Percentiles rank a stretch among this genome's conserved stretches.
phyloP scores from a whole-genome alignment of 2,329 filamentous ascomycete species.

The Cladosporium sphaerospermum region DNA sequence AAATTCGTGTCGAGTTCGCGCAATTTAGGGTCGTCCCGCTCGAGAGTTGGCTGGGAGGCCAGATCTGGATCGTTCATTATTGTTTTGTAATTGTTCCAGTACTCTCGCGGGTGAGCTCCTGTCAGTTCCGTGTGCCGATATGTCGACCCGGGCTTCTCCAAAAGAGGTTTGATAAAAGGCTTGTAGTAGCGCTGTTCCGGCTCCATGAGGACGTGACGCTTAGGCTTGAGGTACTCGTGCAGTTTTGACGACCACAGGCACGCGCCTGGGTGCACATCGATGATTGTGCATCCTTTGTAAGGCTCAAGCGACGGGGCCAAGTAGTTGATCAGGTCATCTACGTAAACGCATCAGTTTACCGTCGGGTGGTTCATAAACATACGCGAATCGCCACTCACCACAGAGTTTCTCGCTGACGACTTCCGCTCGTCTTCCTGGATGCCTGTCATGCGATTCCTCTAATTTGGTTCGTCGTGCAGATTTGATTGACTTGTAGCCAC shows the following conservation, averaged over 20 bases:
- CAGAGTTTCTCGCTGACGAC: conserved; percentile 40
- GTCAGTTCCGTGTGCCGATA: conserved; percentile 41
- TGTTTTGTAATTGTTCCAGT: conserved; percentile 39
- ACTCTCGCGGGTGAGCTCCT: conserved; percentile 18
- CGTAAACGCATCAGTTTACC: neutral
- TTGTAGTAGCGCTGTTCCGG: conserved; percentile 54
- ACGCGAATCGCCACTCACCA: neutral
- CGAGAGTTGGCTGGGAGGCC: conserved; percentile 48
- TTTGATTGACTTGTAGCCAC: neutral
- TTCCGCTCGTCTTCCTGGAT: conserved; percentile 14
- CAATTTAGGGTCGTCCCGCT: conserved; percentile 34
- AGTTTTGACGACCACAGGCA: conserved; percentile 75
- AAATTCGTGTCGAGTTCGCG: conserved; percentile 62
- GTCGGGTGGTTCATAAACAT: neutral
- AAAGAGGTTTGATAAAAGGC: conserved; percentile 50
- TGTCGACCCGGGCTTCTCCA: conserved; percentile 34
- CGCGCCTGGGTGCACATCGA: conserved; percentile 78
- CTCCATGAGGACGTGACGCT: conserved; percentile 79
- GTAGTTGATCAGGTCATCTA: conserved; percentile 65
- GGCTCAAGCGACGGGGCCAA: conserved; percentile 62
- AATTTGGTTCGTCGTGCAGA: neutral
- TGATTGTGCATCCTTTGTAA: conserved; percentile 65
- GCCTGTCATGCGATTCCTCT: neutral
- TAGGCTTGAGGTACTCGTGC: conserved; percentile 67
- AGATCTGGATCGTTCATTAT: conserved; percentile 44